Evolutionary conservation across 148 eudicot genomes (phyloP).

Genomic region (Vaccinium corymbosum): DNA sequence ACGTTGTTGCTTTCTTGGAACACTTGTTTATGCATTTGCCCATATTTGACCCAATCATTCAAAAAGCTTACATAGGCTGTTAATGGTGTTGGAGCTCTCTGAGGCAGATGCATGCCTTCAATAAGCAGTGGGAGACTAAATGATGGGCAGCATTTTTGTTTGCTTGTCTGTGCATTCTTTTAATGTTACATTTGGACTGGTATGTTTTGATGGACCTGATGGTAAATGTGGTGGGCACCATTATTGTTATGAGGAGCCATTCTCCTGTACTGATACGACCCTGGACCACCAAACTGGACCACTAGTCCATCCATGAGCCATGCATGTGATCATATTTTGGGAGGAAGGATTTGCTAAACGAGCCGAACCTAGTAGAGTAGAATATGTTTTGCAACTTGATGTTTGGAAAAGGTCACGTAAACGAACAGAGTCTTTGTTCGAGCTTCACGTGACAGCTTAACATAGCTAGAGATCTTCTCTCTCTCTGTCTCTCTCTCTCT

Average conservation of each 20-base stretch:
- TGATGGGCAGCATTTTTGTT: conserved; percentile 3
- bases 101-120: not conserved
- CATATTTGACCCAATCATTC: not conserved
- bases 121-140: not conserved
- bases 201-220: not conserved
- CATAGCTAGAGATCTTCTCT: not conserved
- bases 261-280: not conserved
- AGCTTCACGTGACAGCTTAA: not conserved
- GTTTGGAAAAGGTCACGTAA: not conserved
- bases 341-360: not conserved
- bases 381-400: not conserved
- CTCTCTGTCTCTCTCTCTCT: not conserved
- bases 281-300: conserved; percentile 20
- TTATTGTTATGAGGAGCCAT: not conserved
- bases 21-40: not conserved
- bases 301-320: not conserved
- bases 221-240: not conserved
- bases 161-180: conserved; percentile 1
- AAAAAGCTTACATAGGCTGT: not conserved
- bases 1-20: not conserved
- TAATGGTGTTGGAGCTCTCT: not conserved
- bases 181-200: not conserved
- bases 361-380: not conserved
- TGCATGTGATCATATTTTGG: not conserved
- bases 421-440: not conserved